Evolutionary conservation across 2,329 filamentous ascomycete species (phyloP), one percentile per base, ranked within the genome.

Genomic region (Trichoderma koningiopsis): DNA sequence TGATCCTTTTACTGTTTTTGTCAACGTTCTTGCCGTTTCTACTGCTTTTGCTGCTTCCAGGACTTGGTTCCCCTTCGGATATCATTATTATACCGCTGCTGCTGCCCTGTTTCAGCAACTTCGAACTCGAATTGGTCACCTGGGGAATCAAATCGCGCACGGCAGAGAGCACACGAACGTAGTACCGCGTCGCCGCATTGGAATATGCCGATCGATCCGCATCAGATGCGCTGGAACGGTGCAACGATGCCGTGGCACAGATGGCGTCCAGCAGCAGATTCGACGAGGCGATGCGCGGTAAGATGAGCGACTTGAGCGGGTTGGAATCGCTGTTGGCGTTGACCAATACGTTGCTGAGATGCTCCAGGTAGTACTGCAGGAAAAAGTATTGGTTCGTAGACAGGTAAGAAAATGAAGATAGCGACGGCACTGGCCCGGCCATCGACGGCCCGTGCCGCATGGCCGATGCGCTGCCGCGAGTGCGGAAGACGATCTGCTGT

Each of bases 401-500:
- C n/a, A 68, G 57, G 35, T 68, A 68, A n/a, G 65, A 68, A 61
- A 68, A 68, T 16, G 55, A 55, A 10, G 64, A 67, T 11, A 67
- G 55, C 27, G 64, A 67, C 11, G 64, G 64, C 16, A 43, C 40
- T 10, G 40, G 40, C 19, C 40, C 40, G 3, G 40, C 40, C 40
- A 67, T 57, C 16, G n/a, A 33, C 49, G 35, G 49, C 10, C 24
- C 61, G 49, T 67, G 55, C 40, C 22, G 64, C 55, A 29, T n/a
- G 5, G 35, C 57, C 33, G 31, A 29, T 29, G 49, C 35, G 49
- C 16, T 31, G 37, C 58, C 29, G 62, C 53, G 37, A 49, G 53
- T 33, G 37, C 53, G 63, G 27, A 47, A 40, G 53, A 37, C 53
- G 31, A 65, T 56, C 35, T 65, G 62, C 59, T 43, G 33, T 47